phyloP scores from a whole-genome alignment of 1,139 yeast genomes.

The Candida dubliniensis region DNA sequence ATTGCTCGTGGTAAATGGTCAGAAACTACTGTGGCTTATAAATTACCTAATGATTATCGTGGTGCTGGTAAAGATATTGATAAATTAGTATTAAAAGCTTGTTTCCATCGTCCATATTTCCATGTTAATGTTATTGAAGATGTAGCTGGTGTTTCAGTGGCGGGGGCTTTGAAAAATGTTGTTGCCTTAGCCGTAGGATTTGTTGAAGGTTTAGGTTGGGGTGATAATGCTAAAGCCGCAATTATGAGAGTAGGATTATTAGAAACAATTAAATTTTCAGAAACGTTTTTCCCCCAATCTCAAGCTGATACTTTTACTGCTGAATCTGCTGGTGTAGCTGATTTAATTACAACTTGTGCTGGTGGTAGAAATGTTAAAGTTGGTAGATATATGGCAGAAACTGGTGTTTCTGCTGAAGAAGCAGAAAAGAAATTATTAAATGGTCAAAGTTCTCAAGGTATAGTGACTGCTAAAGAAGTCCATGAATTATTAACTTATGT shows the following conservation, averaged over 20 bases:
- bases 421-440: slow-evolving; percentile 48
- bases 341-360: slow-evolving; percentile 49
- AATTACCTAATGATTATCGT: slow-evolving; percentile 37
- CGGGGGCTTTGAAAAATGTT: slow-evolving; percentile 50
- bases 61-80: slow-evolving; percentile 48
- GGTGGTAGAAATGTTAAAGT: slow-evolving; percentile 53
- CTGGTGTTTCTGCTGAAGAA: slow-evolving; percentile 42
- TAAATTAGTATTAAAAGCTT: slow-evolving; percentile 38
- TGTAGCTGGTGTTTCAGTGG: slow-evolving; percentile 51
- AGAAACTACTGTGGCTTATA: slow-evolving; percentile 50
- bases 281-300: slow-evolving; percentile 44
- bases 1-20: slow-evolving; percentile 51
- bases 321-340: slow-evolving; percentile 54
- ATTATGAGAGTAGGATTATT: slow-evolving; percentile 49
- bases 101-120: slow-evolving; percentile 50
- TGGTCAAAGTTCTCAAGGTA: slow-evolving; percentile 54
- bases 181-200: slow-evolving; percentile 52
- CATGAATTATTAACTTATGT: slow-evolving; percentile 44
- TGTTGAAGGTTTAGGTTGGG: slow-evolving; percentile 53
- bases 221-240: slow-evolving; percentile 53
- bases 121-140: slow-evolving; percentile 49
- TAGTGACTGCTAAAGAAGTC: slow-evolving; percentile 49
- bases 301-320: slow-evolving; percentile 40
- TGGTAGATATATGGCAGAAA: slow-evolving; percentile 49
- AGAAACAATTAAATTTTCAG: slow-evolving; percentile 45